Base-by-base conservation (phyloP, 306 rosid species). In the Fragaria iinumae region DNA sequence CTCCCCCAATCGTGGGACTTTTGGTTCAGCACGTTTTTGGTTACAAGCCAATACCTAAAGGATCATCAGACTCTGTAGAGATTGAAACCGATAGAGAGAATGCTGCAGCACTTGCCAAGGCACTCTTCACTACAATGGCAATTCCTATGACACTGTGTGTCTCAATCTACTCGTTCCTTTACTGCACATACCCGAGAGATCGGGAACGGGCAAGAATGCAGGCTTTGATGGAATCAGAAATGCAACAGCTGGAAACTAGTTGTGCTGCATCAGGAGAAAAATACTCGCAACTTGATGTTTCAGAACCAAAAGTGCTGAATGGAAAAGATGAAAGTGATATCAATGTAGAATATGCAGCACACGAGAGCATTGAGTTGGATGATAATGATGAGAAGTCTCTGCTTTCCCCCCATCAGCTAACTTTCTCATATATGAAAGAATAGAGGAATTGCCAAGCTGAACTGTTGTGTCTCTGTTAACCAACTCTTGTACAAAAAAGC, bases 1-100 rank as follows among this genome's bases (percentile, higher is more conserved):
- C 97, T 79, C 97, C 98, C 20, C 89, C 93, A 10, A 16, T 91
- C 11, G 97, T 91, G 34, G 98, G 97, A 45, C n/a, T 93, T 60
- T 78, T 93, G 84, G 91, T 92, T 3, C 96, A 90, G 83, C 86
- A 81, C 7, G 87, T 90, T 38, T 90, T 80, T 78, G 96, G 93
- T 38, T 93, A 86, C 36, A 90, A 80, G 76, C 93, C 92, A 71
- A 73, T 85, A 44, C 89, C 90, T 16, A 86, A 78, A 53, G 96
- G 97, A 34, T 83, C 93, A 20, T 83, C 89, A 1, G 74, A 81
- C 8, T 81, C 91, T 4, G 76, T 77, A 44, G 88, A 82, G 72
- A 76, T 91, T 47, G 87, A 81, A 68, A 87, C 89, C 10, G 98
- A 91, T 65, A 87, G 92, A 50, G 91, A 91, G 69, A 93, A 93